Evolutionary conservation across 306 rosid species (phyloP), one percentile per base, ranked within the genome.

Genomic region (Castanea mollissima): DNA sequence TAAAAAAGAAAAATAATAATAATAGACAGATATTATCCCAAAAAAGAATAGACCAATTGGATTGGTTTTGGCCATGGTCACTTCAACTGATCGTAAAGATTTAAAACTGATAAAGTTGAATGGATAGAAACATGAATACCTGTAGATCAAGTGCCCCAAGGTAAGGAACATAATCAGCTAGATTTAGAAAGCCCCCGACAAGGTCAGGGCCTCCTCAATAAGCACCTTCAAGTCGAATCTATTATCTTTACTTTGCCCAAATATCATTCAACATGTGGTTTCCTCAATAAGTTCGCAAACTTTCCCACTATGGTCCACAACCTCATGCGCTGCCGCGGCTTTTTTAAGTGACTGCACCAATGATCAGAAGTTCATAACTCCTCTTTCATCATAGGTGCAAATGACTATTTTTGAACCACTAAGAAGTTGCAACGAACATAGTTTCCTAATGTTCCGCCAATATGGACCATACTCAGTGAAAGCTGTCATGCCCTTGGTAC

Each of bases 361-460:
- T 46, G 15, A 46, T 46, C 1, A 0, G 1, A 25, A 25, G 27
- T 25, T 25, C 27, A 25, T 46, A 46, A 2, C 52, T 46, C 4
- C 52, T 11, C 14, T 2, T 46, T 46, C 52, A 13, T 46, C 52
- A 46, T 46, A 46, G 1, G 52, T 46, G 15, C 52, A 46, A 11
- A 46, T 46, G 52, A 46, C 15, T 2, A 46, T 2, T 46, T 46
- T 46, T 46, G 52, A 46, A 46, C 4, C 52, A 46, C 4, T 58
- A 1, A 89, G 60, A 57, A 86, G 79, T 4, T 84, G 84, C 0
- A 74, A 13, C 0, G 73, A 78, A 35, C 84, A 78, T 1, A 82
- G 1, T 75, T 84, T 89, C 60, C 79, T 86, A 60, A 80, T 5
- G 63, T 78, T 63, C 54, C 87, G 84, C 90, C 86, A 83, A 16